These are phyloP conservation scores for Lactarius tabidus DNA, from an alignment of 768 basidiomycete species.

Conservation along the genomic window DNA sequence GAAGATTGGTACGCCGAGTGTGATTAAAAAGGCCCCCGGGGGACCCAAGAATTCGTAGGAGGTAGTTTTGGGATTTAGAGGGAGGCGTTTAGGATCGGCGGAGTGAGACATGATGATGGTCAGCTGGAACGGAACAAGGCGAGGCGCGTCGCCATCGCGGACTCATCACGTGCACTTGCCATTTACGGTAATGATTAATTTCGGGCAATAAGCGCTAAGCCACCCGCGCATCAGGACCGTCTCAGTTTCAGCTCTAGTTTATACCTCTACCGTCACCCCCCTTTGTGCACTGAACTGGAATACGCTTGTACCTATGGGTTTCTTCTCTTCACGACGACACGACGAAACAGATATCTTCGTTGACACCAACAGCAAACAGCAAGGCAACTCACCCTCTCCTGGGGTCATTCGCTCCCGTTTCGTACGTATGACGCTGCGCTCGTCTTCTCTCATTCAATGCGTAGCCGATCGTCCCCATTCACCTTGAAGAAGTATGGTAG, in stretches of 20 bases:
- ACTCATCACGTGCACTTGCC: not conserved
- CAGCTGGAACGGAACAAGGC: not conserved
- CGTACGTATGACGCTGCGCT: conserved; percentile 29
- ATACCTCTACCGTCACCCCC: conserved; percentile 46
- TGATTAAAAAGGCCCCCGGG: conserved; percentile 67
- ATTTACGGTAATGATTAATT: not conserved
- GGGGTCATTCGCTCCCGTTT: conserved; percentile 38
- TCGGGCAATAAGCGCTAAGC: not conserved
- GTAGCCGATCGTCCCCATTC: conserved; percentile 12
- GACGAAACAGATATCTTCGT: conserved; percentile 25
- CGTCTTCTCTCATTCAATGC: conserved; percentile 10
- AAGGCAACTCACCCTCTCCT: conserved; percentile 20
- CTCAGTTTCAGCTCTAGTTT: conserved; percentile 45
- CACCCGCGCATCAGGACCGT: not conserved
- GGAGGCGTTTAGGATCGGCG: not conserved
- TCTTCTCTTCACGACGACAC: conserved; percentile 39
- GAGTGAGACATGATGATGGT: conserved; percentile 18
- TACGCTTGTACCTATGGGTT: conserved; percentile 33
- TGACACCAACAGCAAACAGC: conserved; percentile 10
- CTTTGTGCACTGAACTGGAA: conserved; percentile 39
- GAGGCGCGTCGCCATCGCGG: not conserved
- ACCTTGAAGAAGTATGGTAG: conserved; percentile 31
- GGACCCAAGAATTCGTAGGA: conserved; percentile 83
- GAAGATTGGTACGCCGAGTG: conserved; percentile 63
- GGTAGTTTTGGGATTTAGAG: conserved; percentile 64